These are phyloP conservation scores for Daldinia sp. DNA, from an alignment of 2,329 filamentous ascomycete species.

Conservation along the genomic window DNA sequence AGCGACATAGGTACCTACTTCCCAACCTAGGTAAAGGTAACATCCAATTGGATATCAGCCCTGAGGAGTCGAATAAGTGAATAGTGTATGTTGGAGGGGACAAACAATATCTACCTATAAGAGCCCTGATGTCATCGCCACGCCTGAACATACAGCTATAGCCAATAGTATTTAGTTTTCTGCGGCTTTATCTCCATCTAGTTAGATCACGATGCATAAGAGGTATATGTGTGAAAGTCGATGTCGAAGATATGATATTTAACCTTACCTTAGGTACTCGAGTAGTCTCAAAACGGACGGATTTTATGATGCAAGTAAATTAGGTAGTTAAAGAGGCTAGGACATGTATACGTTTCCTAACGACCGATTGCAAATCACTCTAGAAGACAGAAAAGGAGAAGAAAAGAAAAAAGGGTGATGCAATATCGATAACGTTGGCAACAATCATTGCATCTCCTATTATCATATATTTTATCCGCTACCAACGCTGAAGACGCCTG, in stretches of 20 bases:
- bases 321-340: not conserved
- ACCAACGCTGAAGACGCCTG: conserved; percentile 8
- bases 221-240: not conserved
- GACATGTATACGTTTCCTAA: not conserved
- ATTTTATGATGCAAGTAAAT: not conserved
- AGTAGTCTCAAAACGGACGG: not conserved
- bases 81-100: conserved; percentile 17
- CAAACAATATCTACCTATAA: not conserved
- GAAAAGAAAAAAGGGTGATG: not conserved
- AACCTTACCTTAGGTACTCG: not conserved
- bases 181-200: not conserved
- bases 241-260: not conserved
- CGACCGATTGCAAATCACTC: not conserved
- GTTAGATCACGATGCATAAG: not conserved
- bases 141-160: conserved; percentile 3
- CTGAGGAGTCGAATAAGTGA: not conserved
- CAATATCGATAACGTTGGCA: not conserved
- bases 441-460: conserved; percentile 13
- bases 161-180: not conserved
- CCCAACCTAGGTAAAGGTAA: not conserved
- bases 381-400: no score
- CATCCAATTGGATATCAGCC: not conserved
- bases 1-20: not conserved
- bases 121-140: conserved; percentile 46
- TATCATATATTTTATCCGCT: conserved; percentile 29